Base-by-base conservation (phyloP, 202 grass and related monocot genomes). In the Brachypodium distachyon region DNA sequence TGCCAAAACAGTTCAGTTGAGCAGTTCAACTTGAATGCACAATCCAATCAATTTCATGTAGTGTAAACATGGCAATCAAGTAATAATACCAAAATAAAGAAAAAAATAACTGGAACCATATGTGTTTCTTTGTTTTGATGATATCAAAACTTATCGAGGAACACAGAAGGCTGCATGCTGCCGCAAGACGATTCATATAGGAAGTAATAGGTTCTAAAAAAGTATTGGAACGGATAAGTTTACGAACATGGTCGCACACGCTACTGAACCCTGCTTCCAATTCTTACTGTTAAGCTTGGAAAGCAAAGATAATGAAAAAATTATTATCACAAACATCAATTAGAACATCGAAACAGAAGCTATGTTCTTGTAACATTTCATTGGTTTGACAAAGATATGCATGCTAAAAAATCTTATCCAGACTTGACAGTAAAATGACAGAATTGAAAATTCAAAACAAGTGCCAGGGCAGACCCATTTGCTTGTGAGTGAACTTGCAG, bases 401-500 rank as follows among this genome's bases (percentile, higher is more conserved):
- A 86, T 22, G 66, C 50, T 6, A 67, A 36, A 61, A 77, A 55
- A n/a, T 23, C n/a, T n/a, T 80, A 51, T 17, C 2, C 4, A 36
- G 17, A 36, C 46, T 60, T 65, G 49, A 66, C 18, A 66, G 19
- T 58, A 57, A 57, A 50, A 81, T 16, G 31, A 27, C 48, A 63
- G 34, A 79, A 84, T 28, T 67, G 34, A 70, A 77, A 81, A 78
- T 22, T 40, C 14, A 70, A 68, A 71, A 63, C 36, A 71, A 65
- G 71, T 54, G 53, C 7, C 55, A 52, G 74, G 74, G 74, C 81
- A 73, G 70, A 97, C 94, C 94, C 94, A 97, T 85, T 97, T 97
- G 86, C 94, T 97, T 56, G 94, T 97, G 10, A 97, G 84, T 61
- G 94, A 97, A 86, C 94, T 97, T 53, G 94, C 88, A 72, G 94